Base-by-base conservation (phyloP, 1,139 yeast genomes). In the Diutina mesorugosa region DNA sequence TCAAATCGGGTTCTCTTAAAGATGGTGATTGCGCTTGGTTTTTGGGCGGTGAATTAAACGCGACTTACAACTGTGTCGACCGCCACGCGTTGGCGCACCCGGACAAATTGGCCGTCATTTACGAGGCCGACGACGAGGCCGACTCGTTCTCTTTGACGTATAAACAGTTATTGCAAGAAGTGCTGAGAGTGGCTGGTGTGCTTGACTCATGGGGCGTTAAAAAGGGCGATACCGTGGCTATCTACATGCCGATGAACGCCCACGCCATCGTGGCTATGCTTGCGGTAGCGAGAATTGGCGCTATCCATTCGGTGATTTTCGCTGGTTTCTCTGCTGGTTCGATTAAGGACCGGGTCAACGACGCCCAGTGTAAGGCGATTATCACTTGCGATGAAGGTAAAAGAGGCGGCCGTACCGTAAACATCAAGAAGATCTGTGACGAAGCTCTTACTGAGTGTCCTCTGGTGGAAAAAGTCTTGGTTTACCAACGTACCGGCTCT, bases 241-340 rank as follows among this genome's bases (percentile, higher is more conserved):
- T 93, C 63, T 93, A 93, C 74, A 76, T 93, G 74, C 99, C 99
- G 68, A 93, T 93, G 98, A 90, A 90, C 61, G 90, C 97, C 57
- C 96, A 90, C 72, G 97, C 98, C 56, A 82, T 93, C 59, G 80
- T 93, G 63, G 91, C 99, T 61, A 85, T 93, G 88, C 79, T 93
- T 67, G 97, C 99, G 56, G 88, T 90, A 65, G 91, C 89, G 55
- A 86, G 99, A 75, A 75, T 93, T 62, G 99, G 99, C 72, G 99
- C 99, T 55, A 78, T 90, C 63, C 99, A 93, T 75, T 88, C 98
- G 12, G 98, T 93, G 56, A 86, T 93, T 63, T 93, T 93, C 72
- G 98, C 98, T 58, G 99, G 99, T 51, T 93, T 93, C 76, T 87
- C 96, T 38, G 85, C 97, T 46, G 97, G 97, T 59, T 90, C 97